Evolutionary conservation across 2,329 filamentous ascomycete genomes (phyloP).

Genomic region (Alternaria angustiovoidea): DNA sequence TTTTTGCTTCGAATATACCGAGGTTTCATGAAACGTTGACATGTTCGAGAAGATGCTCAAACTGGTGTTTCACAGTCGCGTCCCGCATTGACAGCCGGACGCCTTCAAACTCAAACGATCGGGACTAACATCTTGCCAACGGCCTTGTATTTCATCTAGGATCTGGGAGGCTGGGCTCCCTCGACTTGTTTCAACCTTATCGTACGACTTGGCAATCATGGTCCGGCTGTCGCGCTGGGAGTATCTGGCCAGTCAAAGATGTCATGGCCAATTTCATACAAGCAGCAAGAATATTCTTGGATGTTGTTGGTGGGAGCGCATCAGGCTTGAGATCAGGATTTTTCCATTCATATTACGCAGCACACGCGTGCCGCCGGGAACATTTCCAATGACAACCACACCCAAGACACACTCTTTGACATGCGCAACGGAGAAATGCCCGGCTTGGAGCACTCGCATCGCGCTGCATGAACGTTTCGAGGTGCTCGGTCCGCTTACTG

Average conservation of each 20-base stretch:
- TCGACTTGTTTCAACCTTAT: conserved; percentile 3
- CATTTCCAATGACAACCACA: background rate
- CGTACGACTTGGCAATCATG: conserved; percentile 6
- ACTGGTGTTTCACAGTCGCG: conserved; percentile 26
- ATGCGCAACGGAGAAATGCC: conserved; percentile 4
- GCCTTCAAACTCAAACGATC: conserved; percentile 9
- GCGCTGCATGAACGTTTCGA: conserved; percentile 11
- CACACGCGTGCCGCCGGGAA: conserved; percentile 12
- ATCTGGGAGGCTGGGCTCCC: conserved; percentile 8
- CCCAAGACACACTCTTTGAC: background rate
- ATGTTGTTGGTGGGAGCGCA: background rate
- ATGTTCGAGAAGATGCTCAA: conserved; percentile 32
- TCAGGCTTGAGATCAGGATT: conserved; percentile 9
- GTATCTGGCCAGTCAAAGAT: conserved; percentile 17
- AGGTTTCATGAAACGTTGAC: conserved; percentile 36
- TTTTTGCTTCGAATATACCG: conserved; percentile 15
- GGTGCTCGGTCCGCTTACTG: conserved; percentile 8
- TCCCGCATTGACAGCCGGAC: conserved; percentile 17
- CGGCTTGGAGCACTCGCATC: background rate
- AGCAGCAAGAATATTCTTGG: conserved; percentile 15
- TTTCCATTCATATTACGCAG: conserved; percentile 3
- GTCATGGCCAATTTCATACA: conserved; percentile 12
- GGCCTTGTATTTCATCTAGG: conserved; percentile 3
- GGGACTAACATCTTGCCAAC: conserved; percentile 4
- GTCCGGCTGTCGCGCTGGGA: conserved; percentile 8